These are phyloP conservation scores for Rubia tinctorum DNA, from an alignment of 305 asterid species.

Conservation along the genomic window DNA sequence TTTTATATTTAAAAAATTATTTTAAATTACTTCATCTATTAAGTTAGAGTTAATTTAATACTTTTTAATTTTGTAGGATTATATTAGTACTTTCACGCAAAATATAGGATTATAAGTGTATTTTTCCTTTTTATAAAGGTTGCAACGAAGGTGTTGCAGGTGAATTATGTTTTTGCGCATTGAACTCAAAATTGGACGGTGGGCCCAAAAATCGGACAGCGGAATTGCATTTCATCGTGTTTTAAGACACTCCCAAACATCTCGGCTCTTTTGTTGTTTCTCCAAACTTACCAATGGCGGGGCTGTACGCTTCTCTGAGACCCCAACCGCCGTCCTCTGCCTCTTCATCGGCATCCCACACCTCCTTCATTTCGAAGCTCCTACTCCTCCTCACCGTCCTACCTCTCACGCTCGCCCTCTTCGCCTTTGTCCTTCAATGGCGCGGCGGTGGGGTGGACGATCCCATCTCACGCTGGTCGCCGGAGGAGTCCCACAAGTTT, in stretches of 20 bases:
- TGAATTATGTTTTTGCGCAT: neutral
- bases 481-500: constrained; percentile 67
- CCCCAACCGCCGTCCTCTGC: constrained; percentile 63
- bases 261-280: neutral
- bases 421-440: constrained; percentile 91
- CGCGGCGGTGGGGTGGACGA: constrained; percentile 93
- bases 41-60: too few species aligned
- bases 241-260: neutral
- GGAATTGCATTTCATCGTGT: neutral
- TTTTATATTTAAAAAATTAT: too few species aligned
- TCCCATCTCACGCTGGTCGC: constrained; percentile 86
- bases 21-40: too few species aligned
- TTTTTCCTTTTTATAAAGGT: neutral
- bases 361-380: constrained; percentile 57
- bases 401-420: constrained; percentile 66
- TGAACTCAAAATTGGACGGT: neutral
- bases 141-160: neutral
- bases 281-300: constrained; percentile 54
- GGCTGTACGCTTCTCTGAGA: constrained; percentile 63
- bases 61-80: too few species aligned
- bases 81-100: too few species aligned
- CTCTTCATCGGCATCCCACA: constrained; percentile 40
- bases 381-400: constrained; percentile 75
- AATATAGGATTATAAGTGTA: too few species aligned
- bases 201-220: neutral